Evolutionary conservation across 2,329 filamentous ascomycete genomes (phyloP), one percentile per base, ranked within the genome.

Genomic region (Verticillium zaregamsianum): DNA sequence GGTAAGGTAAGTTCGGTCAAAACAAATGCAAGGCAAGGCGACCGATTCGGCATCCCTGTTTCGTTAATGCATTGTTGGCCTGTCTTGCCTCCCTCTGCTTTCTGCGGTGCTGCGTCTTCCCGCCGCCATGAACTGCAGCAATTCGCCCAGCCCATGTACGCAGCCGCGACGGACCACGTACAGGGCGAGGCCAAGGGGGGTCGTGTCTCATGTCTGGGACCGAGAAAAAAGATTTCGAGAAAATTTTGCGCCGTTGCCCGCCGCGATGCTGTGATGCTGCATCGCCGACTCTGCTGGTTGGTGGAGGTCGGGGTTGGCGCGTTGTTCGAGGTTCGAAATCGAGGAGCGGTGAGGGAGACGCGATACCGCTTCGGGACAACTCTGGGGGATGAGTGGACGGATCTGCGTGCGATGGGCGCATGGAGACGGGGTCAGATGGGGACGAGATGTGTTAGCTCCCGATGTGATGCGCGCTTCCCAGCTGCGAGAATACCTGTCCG

Each of bases 261-360:
- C 20, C 54, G 33, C 54, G 58, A 37, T 49, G 58, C 31, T 33
- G 49, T 28, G 55, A 55, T 62, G 58, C 56, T 23, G 57, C 54
- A 57, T 59, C 59, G 56, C 55, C 61, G 61, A 57, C 57, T 55
- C 62, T 63, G 63, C 58, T 31, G 45, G 60, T 57, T 58, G 58
- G 59, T 49, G 17, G 40, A 57, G 33, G 49, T 33, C 58, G 59
- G 55, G 65, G 32, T 66, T 61, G 63, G 60, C 57, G 37, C 17
- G 33, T 55, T 35, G 45, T 17, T 52, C 45, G 45, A 52, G 20
- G 45, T 52, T 52, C 20, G 28, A 17, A 17, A 25, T 60, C 37
- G 64, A 66, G 61, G 67, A 52, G 45, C 67, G 67, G 67, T 69
- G 67, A 69, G 59, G 58, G 63, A 52, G 52, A 39, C 62, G 55